These are phyloP conservation scores for Inga leiocalycina DNA, from an alignment of 306 rosid species.

Conservation along the genomic window DNA sequence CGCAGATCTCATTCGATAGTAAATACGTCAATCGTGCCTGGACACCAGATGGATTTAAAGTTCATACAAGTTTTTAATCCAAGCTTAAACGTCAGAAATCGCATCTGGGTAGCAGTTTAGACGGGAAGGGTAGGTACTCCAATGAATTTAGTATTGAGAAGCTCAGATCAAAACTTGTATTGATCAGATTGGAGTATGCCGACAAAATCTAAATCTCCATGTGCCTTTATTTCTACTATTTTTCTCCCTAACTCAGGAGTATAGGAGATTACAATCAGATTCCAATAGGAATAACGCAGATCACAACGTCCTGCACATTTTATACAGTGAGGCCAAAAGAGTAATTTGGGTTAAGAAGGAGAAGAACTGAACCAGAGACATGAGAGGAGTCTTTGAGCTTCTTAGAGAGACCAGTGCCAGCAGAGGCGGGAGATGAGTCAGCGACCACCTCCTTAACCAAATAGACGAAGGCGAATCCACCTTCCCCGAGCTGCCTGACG, in stretches of 20 bases:
- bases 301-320: neutral
- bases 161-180: slow-evolving; percentile 16
- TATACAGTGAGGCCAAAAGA: neutral
- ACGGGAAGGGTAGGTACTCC: neutral
- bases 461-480: slow-evolving; percentile 90
- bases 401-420: slow-evolving; percentile 55
- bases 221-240: neutral
- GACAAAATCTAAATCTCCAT: slow-evolving; percentile 1
- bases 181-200: slow-evolving; percentile 16
- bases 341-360: neutral
- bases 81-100: neutral
- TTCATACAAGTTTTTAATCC: neutral
- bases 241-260: neutral
- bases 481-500: slow-evolving; percentile 96
- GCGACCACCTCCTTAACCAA: slow-evolving; percentile 74
- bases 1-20: neutral
- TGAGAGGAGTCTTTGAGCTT: slow-evolving; percentile 81
- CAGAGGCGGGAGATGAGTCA: slow-evolving; percentile 49
- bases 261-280: neutral
- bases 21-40: neutral
- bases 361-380: slow-evolving; percentile 63
- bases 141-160: neutral
- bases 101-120: neutral
- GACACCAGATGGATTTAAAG: neutral
- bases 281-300: neutral